Conservation (phyloP, 1,284 basidiomycete species). For the Salmacisia buchloeana region DNA sequence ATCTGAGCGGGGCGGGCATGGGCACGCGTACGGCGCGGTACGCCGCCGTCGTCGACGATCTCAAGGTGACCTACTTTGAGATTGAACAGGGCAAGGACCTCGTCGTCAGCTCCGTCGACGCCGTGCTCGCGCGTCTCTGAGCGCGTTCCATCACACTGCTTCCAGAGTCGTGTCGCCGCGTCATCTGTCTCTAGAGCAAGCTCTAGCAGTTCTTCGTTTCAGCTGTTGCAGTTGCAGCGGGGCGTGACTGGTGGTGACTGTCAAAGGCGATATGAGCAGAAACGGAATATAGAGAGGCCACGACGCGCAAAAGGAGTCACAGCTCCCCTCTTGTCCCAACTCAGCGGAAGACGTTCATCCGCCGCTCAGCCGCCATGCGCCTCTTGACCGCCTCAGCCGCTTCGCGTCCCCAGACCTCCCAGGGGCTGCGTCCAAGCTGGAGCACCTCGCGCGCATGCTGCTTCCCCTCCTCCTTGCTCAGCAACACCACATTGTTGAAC, state of each 20-base stretch:
- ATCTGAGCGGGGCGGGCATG: conserved; percentile 59
- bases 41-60: conserved; percentile 66
- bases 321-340: background rate
- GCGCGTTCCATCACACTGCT: too few relatives aligned
- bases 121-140: background rate
- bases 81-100: conserved; percentile 7
- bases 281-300: too few relatives aligned
- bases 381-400: conserved; percentile 31
- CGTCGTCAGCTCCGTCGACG: background rate
- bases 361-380: conserved; percentile 35
- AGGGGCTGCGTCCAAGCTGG: conserved; percentile 28
- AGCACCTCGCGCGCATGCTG: conserved; percentile 40
- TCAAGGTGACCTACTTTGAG: conserved; percentile 53
- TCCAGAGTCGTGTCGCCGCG: too few relatives aligned
- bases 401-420: conserved; percentile 41
- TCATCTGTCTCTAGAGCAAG: too few relatives aligned
- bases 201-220: too few relatives aligned
- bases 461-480: conserved; percentile 36
- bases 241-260: too few relatives aligned
- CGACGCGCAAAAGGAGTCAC: background rate
- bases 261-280: too few relatives aligned
- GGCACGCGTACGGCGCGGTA: conserved; percentile 67
- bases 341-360: background rate
- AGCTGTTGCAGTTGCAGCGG: too few relatives aligned
- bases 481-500: conserved; percentile 43